Conservation (phyloP, 2,329 filamentous ascomycete genomes). For the Trichophyton benhamiae region DNA sequence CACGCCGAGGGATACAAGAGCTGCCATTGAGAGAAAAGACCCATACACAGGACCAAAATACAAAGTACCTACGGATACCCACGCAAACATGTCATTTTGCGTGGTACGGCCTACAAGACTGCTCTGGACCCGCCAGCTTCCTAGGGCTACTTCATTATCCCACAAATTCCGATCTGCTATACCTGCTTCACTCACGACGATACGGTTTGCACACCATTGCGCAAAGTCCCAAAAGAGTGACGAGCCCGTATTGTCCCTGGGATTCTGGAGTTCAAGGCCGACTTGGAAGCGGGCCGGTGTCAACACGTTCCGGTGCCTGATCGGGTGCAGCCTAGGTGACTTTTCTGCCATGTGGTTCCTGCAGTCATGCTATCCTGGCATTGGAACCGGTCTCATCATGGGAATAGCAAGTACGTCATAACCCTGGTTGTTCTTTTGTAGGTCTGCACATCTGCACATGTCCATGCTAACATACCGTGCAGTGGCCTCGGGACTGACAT, state of each 20-base stretch:
- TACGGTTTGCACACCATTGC: constrained; percentile 6
- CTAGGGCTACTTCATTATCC: not conserved
- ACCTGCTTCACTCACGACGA: not conserved
- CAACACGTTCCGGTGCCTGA: constrained; percentile 45
- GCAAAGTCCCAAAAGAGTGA: constrained; percentile 6
- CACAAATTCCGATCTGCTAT: not conserved
- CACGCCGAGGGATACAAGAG: constrained; percentile 6
- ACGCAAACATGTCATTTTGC: not conserved
- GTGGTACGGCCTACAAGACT: not conserved
- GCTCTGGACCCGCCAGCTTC: not conserved
- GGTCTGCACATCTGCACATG: too few species aligned
- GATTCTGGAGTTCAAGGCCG: constrained; percentile 27
- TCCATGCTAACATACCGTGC: constrained; percentile 5
- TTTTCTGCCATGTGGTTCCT: constrained; percentile 46
- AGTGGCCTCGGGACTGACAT: constrained; percentile 43
- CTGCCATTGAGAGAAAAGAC: constrained; percentile 1
- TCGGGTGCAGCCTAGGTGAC: constrained; percentile 46
- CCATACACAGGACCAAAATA: not conserved
- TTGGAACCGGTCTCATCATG: constrained; percentile 42
- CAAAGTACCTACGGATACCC: not conserved
- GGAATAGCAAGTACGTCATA: constrained; percentile 36
- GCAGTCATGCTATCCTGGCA: constrained; percentile 36
- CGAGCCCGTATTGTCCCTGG: constrained; percentile 2
- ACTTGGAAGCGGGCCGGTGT: constrained; percentile 41
- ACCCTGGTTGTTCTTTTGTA: not conserved